Base-by-base conservation (phyloP, 352 stramenopile genomes). In the Pythium pyrilobum region DNA sequence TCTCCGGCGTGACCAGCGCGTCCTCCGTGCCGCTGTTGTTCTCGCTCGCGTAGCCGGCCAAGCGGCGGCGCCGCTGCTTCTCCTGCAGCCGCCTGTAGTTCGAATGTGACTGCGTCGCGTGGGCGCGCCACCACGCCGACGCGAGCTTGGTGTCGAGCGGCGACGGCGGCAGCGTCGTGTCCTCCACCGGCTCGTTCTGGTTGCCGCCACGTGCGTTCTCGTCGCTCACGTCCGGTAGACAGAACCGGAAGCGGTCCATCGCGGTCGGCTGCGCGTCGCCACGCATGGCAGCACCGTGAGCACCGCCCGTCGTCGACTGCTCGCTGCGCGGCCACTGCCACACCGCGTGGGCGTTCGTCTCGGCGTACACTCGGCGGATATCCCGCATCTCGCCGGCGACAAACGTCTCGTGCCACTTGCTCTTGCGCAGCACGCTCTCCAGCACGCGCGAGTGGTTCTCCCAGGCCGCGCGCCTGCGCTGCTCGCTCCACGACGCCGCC, bases 91-190 rank as follows among this genome's bases (percentile, higher is more conserved):
- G 29, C 13, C n/a, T 25, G 48, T 59, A 62, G 27, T 42, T 49
- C 8, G 56, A 32, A 25, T 67, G 59, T 2, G 59, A 62, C 34
- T 67, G 59, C 27, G 59, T 62, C 33, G 51, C 52, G 25, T 88
- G 74, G 2, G 77, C 74, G 52, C 57, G 53, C 77, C 77, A 88
- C 77, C 77, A 87, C 44, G 58, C 47, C 4, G 74, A 87, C 34
- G 71, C 77, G 11, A 68, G 59, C 12, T 52, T 40, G 23, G 81
- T 72, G 16, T 47, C 33, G 33, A 82, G 13, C 39, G 56, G 33
- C 16, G 39, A 23, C 9, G 42, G 36, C 42, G 9, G 13, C 7
- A 16, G 16, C 37, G 8, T 6, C 21, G 16, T 45, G 11, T 9
- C 50, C 51, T 7, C 18, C 21, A 32, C 31, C 6, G 39, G 27